phyloP scores from a whole-genome alignment of 192 early-diverging fungal species.

The Piromyces finnis region DNA sequence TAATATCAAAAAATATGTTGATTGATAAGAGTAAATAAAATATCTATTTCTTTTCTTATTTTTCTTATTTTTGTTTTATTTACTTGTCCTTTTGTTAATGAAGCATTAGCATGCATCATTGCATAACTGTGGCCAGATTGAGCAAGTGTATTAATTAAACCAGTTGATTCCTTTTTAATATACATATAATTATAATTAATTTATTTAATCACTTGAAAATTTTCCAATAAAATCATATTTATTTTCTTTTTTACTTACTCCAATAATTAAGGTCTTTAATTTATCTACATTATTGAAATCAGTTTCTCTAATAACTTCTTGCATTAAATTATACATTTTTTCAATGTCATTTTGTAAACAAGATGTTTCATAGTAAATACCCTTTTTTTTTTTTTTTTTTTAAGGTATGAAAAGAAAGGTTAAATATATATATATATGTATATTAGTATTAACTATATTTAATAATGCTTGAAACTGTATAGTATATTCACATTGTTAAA shows the following conservation, averaged over 20 bases:
- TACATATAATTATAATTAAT: too few species aligned
- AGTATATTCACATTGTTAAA: too few species aligned
- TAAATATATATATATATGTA: too few species aligned
- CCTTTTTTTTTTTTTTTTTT: background rate
- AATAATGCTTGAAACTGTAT: too few species aligned
- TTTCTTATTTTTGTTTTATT: background rate
- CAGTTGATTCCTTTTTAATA: constrained; percentile 13
- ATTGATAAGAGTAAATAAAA: too few species aligned
- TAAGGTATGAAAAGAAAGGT: too few species aligned
- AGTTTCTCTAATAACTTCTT: constrained; percentile 50
- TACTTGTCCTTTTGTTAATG: constrained; percentile 33
- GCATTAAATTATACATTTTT: constrained; percentile 51
- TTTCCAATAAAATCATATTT: too few species aligned
- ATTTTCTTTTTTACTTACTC: constrained; percentile 18
- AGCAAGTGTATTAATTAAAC: constrained; percentile 60
- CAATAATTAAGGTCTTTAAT: constrained; percentile 54
- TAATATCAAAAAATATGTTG: too few species aligned
- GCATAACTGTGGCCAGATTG: constrained; percentile 70
- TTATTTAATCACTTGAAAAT: too few species aligned
- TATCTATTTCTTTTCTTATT: too few species aligned
- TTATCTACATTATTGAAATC: constrained; percentile 52
- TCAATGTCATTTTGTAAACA: constrained; percentile 41
- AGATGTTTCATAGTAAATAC: background rate
- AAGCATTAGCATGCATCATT: constrained; percentile 44
- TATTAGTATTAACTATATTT: too few species aligned